Conservation (phyloP, 306 rosid species). For the Sesbania bispinosa region DNA sequence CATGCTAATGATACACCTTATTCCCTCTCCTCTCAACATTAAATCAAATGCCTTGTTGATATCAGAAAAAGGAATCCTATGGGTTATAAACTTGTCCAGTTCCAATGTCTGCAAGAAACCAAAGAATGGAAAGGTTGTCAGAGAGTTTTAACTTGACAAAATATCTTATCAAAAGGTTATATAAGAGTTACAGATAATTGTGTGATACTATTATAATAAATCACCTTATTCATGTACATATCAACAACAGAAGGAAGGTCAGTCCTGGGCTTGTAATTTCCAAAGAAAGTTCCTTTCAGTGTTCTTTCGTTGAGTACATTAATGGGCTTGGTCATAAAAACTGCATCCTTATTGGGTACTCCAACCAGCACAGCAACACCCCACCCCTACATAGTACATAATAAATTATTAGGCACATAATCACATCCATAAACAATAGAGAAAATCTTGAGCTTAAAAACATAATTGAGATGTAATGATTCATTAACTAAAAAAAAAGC, state of each 20-base stretch:
- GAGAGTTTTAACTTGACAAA: neutral
- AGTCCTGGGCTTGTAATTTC: conserved; percentile 50
- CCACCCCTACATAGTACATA: conserved; percentile 38
- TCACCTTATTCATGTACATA: conserved; percentile 52
- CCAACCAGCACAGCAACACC: conserved; percentile 58
- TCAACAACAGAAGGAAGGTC: conserved; percentile 50
- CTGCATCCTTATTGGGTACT: conserved; percentile 41
- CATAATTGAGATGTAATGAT: neutral
- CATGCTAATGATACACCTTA: conserved; percentile 49
- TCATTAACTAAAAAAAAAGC: neutral
- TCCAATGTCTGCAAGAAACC: conserved; percentile 35
- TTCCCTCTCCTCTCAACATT: conserved; percentile 39
- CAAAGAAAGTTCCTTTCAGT: conserved; percentile 52
- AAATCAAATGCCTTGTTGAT: conserved; percentile 53
- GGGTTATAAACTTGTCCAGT: conserved; percentile 50
- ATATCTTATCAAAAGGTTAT: neutral
- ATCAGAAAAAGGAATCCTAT: conserved; percentile 42
- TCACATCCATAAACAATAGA: neutral
- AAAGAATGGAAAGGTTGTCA: neutral
- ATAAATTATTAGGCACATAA: neutral
- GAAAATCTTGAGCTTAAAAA: neutral
- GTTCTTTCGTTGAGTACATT: conserved; percentile 43
- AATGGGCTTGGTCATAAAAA: conserved; percentile 42
- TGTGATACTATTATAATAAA: neutral
- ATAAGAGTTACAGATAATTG: no score